These are phyloP conservation scores for Puccinia coronata DNA, from an alignment of 1,284 basidiomycete species.

Conservation along the genomic window DNA sequence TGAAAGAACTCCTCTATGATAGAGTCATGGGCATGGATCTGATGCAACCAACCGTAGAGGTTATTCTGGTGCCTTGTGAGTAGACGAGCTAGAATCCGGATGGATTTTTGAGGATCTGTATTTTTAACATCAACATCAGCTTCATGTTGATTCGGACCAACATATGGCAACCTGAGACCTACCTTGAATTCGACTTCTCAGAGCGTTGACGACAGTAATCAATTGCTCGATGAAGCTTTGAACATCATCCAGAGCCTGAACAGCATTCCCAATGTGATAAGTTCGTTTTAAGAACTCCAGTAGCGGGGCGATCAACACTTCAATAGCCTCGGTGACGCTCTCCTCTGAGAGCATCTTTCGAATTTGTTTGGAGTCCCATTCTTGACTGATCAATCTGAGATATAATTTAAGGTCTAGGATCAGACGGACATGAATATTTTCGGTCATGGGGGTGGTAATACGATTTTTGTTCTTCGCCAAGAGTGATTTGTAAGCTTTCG, in stretches of 20 bases:
- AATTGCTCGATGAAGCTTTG: constrained; percentile 54
- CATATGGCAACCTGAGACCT: background rate
- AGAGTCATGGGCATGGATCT: constrained; percentile 50
- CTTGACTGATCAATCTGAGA: constrained; percentile 52
- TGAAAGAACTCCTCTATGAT: constrained; percentile 54
- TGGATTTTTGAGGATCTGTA: constrained; percentile 50
- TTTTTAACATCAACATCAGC: constrained; percentile 49
- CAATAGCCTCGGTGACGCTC: constrained; percentile 51
- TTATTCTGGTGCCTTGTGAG: constrained; percentile 38
- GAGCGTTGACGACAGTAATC: constrained; percentile 51
- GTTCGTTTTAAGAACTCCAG: constrained; percentile 52
- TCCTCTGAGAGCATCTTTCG: constrained; percentile 53
- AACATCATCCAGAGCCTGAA: constrained; percentile 50
- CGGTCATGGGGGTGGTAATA: constrained; percentile 51
- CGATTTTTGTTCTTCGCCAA: constrained; percentile 51
- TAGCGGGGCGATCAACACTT: constrained; percentile 52
- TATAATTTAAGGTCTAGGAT: constrained; percentile 54
- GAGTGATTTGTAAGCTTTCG: constrained; percentile 51
- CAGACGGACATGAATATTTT: constrained; percentile 53
- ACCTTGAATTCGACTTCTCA: constrained; percentile 48
- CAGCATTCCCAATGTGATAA: constrained; percentile 52
- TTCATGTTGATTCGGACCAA: background rate
- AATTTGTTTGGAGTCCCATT: constrained; percentile 52
- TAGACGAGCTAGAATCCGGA: constrained; percentile 38
- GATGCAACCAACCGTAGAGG: constrained; percentile 41